Conservation (phyloP, 495 filamentous ascomycete species). For the Peziza echinospora region DNA sequence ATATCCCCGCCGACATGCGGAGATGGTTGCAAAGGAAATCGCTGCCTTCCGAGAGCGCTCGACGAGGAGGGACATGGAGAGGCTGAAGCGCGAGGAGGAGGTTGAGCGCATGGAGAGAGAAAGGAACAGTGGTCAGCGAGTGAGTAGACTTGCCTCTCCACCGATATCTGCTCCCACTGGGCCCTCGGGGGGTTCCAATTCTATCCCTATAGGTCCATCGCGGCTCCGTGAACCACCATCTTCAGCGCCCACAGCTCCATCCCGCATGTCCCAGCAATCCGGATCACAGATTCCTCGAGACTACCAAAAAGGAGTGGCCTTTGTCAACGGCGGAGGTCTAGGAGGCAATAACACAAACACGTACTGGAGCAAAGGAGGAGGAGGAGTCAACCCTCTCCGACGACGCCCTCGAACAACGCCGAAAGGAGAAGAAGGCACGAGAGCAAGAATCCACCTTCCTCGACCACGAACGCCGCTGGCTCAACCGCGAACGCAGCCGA, state of each 20-base stretch:
- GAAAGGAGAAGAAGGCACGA: slow-evolving; percentile 43
- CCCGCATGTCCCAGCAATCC: slow-evolving; percentile 32
- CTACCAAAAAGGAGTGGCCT: slow-evolving; percentile 62
- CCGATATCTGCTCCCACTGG: slow-evolving; percentile 38
- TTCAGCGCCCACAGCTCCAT: slow-evolving; percentile 5
- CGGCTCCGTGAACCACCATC: slow-evolving; percentile 20
- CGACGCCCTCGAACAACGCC: slow-evolving; percentile 56
- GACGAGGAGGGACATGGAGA: slow-evolving; percentile 68
- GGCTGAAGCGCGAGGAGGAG: slow-evolving; percentile 70
- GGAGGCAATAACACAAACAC: slow-evolving; percentile 53
- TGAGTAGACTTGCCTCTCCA: slow-evolving; percentile 44
- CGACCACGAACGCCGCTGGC: slow-evolving; percentile 73
- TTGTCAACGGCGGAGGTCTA: slow-evolving; percentile 60
- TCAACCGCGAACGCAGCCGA: slow-evolving; percentile 66
- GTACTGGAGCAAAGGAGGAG: slow-evolving; percentile 44
- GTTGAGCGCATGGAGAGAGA: slow-evolving; percentile 70
- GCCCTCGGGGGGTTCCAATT: slow-evolving; percentile 54
- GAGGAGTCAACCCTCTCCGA: slow-evolving; percentile 82
- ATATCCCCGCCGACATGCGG: slow-evolving; percentile 94
- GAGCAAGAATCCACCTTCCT: slow-evolving; percentile 65
- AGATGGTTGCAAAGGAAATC: slow-evolving; percentile 86
- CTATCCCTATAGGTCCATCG: slow-evolving; percentile 60
- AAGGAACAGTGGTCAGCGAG: slow-evolving; percentile 43
- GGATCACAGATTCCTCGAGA: slow-evolving; percentile 58
- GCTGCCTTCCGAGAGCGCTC: slow-evolving; percentile 81